Evolutionary conservation across 1,139 yeast species (phyloP).

Genomic region (Yamadazyma triangularis): DNA sequence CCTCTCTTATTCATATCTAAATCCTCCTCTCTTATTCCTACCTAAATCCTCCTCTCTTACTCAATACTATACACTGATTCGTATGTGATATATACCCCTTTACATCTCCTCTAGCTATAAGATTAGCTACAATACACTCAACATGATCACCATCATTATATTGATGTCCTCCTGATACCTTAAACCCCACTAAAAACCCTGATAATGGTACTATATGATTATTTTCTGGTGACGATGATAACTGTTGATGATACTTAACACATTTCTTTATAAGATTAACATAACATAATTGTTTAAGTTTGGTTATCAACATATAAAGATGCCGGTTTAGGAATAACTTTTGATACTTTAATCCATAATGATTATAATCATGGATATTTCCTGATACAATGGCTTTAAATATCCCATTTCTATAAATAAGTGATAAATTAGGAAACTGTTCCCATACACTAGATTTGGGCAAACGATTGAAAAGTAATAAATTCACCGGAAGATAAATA

Average conservation of each 20-base stretch:
- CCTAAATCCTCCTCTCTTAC: too few species aligned
- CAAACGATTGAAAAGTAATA: conserved; percentile 36
- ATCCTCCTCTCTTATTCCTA: too few species aligned
- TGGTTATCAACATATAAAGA: conserved; percentile 58
- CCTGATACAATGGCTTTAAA: conserved; percentile 52
- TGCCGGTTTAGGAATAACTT: conserved; percentile 52
- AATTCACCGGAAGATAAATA: conserved; percentile 52
- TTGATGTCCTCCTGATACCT: too few species aligned
- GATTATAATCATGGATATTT: conserved; percentile 47
- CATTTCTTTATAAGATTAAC: conserved; percentile 51
- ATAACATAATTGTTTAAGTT: conserved; percentile 48
- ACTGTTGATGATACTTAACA: conserved; percentile 29
- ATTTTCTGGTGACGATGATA: conserved; percentile 26
- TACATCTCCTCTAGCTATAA: conserved; percentile 58
- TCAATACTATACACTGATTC: conserved; percentile 66
- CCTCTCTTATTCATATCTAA: too few species aligned
- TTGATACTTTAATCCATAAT: conserved; percentile 41
- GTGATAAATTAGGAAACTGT: conserved; percentile 37
- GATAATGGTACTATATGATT: conserved; percentile 43
- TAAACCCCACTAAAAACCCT: conserved; percentile 46
- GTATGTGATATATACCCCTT: conserved; percentile 85
- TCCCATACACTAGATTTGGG: conserved; percentile 42
- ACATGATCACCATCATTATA: conserved; percentile 40
- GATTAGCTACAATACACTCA: conserved; percentile 68
- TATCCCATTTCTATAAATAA: conserved; percentile 44